Evolutionary conservation across 108 stramenopile genomes (phyloP).

Genomic region (Aureococcus anophagefferens): DNA sequence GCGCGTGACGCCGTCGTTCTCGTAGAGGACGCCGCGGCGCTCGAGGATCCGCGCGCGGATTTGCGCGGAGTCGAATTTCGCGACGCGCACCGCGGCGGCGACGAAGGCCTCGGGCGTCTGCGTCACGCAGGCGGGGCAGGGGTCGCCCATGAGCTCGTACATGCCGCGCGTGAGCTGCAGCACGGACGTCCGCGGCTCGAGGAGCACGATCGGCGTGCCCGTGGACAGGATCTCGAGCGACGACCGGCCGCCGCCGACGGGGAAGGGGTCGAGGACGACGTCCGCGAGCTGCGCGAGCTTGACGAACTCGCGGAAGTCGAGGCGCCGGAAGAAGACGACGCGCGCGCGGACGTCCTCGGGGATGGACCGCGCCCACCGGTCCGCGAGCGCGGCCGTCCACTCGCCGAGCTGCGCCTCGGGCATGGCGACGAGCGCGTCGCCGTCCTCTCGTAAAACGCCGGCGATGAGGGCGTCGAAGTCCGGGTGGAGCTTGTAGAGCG

Average conservation of each 20-base stretch:
- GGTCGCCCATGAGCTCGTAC: slow-evolving; percentile 30
- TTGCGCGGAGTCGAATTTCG: background rate
- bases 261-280: slow-evolving; percentile 37
- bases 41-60: background rate
- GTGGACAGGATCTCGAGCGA: slow-evolving; percentile 31
- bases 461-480: slow-evolving; percentile 26
- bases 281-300: slow-evolving; percentile 17
- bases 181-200: slow-evolving; percentile 21
- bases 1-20: background rate
- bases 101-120: slow-evolving; percentile 5
- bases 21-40: background rate
- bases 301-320: slow-evolving; percentile 20
- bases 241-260: slow-evolving; percentile 33
- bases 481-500: slow-evolving; percentile 36
- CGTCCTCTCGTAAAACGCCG: slow-evolving; percentile 15
- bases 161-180: slow-evolving; percentile 33
- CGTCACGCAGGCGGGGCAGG: background rate
- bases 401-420: slow-evolving; percentile 2
- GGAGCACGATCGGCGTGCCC: slow-evolving; percentile 35
- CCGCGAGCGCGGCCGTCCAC: slow-evolving; percentile 4
- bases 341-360: background rate
- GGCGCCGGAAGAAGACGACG: slow-evolving; percentile 10
- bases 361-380: background rate
- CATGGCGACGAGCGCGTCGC: background rate
- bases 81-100: background rate